phyloP scores from a whole-genome alignment of 805 yeast genomes.

The Nakazawaea anatomiae region DNA sequence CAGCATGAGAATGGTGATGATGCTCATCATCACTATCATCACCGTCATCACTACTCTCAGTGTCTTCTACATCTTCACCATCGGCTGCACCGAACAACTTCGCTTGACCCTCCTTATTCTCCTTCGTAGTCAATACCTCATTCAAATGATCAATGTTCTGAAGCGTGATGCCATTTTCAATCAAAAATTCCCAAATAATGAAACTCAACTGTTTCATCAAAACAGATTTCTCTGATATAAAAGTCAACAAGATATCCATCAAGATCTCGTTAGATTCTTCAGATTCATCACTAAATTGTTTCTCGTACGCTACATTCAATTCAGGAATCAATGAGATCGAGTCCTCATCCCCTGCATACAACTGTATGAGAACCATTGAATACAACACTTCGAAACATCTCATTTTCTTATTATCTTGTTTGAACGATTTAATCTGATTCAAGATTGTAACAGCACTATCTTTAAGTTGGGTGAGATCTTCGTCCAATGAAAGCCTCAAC shows the following conservation, averaged over 20 bases:
- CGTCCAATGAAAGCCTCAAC: slow-evolving; percentile 43
- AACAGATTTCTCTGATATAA: slow-evolving; percentile 51
- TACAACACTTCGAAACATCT: slow-evolving; percentile 66
- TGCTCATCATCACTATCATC: slow-evolving; percentile 29
- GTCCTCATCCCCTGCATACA: slow-evolving; percentile 74
- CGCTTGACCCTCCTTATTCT: slow-evolving; percentile 76
- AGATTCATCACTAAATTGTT: slow-evolving; percentile 29
- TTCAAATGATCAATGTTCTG: slow-evolving; percentile 43
- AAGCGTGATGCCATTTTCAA: slow-evolving; percentile 32
- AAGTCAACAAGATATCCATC: slow-evolving; percentile 49
- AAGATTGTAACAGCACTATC: slow-evolving; percentile 44
- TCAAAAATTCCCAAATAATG: slow-evolving; percentile 41
- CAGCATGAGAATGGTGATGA: slow-evolving; percentile 29
- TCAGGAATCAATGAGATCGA: slow-evolving; percentile 73
- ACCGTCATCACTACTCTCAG: slow-evolving; percentile 24
- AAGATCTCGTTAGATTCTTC: slow-evolving; percentile 23
- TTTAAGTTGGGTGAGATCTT: slow-evolving; percentile 43
- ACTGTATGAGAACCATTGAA: slow-evolving; percentile 70
- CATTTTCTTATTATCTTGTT: slow-evolving; percentile 21
- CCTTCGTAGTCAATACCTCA: slow-evolving; percentile 59
- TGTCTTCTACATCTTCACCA: slow-evolving; percentile 25
- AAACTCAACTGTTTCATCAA: slow-evolving; percentile 53
- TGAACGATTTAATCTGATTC: slow-evolving; percentile 29
- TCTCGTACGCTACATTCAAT: slow-evolving; percentile 53
- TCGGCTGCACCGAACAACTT: slow-evolving; percentile 59